A percentile compares a stretch with the other conserved stretches of the same genome.
Evolutionary conservation across 768 basidiomycete species (phyloP).

Genomic region (Mycena olivaceomarginata): DNA sequence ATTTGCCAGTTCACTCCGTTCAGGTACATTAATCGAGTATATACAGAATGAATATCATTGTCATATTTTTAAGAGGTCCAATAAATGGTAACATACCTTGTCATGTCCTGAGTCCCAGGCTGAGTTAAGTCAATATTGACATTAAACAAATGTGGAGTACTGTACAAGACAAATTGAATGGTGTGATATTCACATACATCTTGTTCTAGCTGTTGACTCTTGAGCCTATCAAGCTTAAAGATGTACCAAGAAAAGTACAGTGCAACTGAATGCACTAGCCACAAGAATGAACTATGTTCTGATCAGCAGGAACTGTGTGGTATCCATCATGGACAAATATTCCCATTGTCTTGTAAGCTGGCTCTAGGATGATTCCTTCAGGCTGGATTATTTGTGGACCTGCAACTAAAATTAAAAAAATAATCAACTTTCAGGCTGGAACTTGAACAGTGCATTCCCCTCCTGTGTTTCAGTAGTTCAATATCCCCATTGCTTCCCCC

Average conservation of each 20-base stretch:
- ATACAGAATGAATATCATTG: too few species aligned
- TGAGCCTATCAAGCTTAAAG: slow-evolving; percentile 20
- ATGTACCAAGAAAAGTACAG: slow-evolving; percentile 2
- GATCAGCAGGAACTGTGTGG: slow-evolving; percentile 9
- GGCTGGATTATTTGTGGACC: slow-evolving; percentile 13
- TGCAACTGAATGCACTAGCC: neutral
- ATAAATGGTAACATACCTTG: too few species aligned
- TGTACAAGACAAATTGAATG: slow-evolving; percentile 17
- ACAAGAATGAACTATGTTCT: slow-evolving; percentile 25
- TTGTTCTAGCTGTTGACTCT: slow-evolving; percentile 16
- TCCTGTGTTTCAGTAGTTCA: neutral
- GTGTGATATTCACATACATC: neutral
- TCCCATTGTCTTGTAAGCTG: slow-evolving; percentile 18
- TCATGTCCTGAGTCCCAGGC: too few species aligned
- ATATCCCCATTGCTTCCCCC: slow-evolving; percentile 24
- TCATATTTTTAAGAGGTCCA: too few species aligned
- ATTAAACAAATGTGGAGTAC: slow-evolving; percentile 11
- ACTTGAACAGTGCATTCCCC: neutral
- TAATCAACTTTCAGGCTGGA: slow-evolving; percentile 22
- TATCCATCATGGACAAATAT: slow-evolving; percentile 3
- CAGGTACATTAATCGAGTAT: too few species aligned
- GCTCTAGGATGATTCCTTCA: slow-evolving; percentile 9
- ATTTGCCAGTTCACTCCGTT: too few species aligned
- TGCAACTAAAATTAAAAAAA: slow-evolving; percentile 14
- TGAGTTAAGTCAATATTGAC: neutral